Evolutionary conservation across 768 basidiomycete species (phyloP).

Genomic region (Xerocomellus dryophilus): DNA sequence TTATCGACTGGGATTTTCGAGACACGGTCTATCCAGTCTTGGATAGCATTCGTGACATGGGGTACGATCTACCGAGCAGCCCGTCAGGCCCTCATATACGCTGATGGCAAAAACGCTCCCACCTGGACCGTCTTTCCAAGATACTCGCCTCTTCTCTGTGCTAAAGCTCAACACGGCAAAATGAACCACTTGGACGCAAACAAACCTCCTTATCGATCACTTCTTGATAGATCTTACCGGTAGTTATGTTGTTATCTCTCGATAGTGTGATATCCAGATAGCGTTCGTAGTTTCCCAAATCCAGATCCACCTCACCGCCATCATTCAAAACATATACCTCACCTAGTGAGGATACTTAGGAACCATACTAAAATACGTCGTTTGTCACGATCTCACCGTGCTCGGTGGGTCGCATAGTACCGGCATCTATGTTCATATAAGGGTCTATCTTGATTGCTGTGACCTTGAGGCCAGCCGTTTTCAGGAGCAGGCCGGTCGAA

Average conservation of each 20-base stretch:
- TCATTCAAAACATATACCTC: slow-evolving; percentile 99
- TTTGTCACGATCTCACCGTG: slow-evolving; percentile 63
- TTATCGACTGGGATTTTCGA: slow-evolving; percentile 94
- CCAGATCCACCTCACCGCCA: slow-evolving; percentile 96
- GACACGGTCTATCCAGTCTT: slow-evolving; percentile 97
- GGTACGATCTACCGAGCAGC: slow-evolving; percentile 70
- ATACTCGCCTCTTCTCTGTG: slow-evolving; percentile 78
- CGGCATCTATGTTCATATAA: slow-evolving; percentile 99
- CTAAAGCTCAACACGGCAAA: slow-evolving; percentile 10
- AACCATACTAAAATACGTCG: not conserved
- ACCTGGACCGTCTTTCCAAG: slow-evolving; percentile 97
- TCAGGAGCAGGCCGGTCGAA: slow-evolving; percentile 91
- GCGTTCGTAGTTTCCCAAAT: slow-evolving; percentile 97
- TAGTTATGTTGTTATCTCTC: slow-evolving; percentile 96
- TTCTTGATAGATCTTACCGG: slow-evolving; percentile 94
- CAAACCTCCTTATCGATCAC: slow-evolving; percentile 96
- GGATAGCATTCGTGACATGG: slow-evolving; percentile 94
- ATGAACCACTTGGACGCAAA: slow-evolving; percentile 2
- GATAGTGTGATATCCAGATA: slow-evolving; percentile 94
- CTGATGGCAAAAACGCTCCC: slow-evolving; percentile 11
- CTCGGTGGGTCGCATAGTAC: slow-evolving; percentile 97
- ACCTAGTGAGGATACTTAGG: slow-evolving; percentile 46
- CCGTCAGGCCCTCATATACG: slow-evolving; percentile 6
- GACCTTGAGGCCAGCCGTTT: slow-evolving; percentile 93
- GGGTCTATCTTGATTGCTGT: slow-evolving; percentile 99